Base-by-base conservation (phyloP, 176 grass and related monocot genomes). In the Poa annua region DNA sequence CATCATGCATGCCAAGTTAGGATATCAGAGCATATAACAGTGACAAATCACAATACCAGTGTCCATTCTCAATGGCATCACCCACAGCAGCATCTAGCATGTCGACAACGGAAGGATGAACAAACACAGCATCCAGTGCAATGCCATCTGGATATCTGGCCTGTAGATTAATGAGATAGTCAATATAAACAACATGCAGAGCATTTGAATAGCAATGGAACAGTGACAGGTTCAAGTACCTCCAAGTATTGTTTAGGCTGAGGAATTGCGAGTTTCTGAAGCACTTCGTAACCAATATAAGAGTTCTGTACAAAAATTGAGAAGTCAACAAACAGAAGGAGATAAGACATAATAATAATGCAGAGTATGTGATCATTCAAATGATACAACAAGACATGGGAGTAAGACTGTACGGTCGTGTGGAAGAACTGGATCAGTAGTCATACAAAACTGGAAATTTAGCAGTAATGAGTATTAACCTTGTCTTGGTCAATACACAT, bases 161-260 rank as follows among this genome's bases (percentile, higher is more conserved):
- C 92, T 98, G 80, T 29, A 91, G 33, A 66, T 69, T 63, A 71
- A 87, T 24, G 71, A 74, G 71, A 76, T 34, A 80, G 83, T 77
- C 16, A 56, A 11, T 60, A 55, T 59, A 74, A 60, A 19, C 38
- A 81, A 68, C 65, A 87, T 57, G 25, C 20, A n/a, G 65, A 72
- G 82, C 32, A 24, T 50, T 63, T 48, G 19, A 61, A 75, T 42
- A 79, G 51, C 7, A 67, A 70, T 50, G 50, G 51, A 49, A 70
- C 75, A 63, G 26, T 50, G 36, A 77, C 72, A 81, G 20, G 8
- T 79, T 90, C 71, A 85, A 73, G 53, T 93, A 98, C 96, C 92
- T 95, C 92, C 84, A 98, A 81, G 79, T 91, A 98, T 56, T 98
- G 96, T 85, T 93, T 98, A 56, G 96, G 96, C 73, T 95, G 96